Conservation (phyloP, 2,329 filamentous ascomycete species). For the Neoascochyta sp. region DNA sequence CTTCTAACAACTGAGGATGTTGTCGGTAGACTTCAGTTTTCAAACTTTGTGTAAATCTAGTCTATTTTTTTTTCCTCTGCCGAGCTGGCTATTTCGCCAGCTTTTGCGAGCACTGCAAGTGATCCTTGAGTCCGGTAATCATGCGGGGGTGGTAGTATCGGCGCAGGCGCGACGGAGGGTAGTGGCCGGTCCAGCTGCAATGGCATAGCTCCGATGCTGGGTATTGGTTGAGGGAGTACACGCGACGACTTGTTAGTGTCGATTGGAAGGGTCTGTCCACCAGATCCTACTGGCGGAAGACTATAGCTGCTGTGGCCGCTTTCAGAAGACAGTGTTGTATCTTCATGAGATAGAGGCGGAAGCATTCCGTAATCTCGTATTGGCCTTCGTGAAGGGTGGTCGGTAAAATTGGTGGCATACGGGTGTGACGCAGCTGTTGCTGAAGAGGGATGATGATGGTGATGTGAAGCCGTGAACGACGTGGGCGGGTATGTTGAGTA, state of each 20-base stretch:
- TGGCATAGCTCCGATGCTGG: conserved; percentile 24
- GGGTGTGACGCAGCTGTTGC: conserved; percentile 17
- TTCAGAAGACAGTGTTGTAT: conserved; percentile 41
- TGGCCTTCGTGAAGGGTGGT: conserved; percentile 31
- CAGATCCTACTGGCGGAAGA: conserved; percentile 8
- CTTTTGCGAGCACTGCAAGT: conserved; percentile 37
- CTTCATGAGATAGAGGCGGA: conserved; percentile 38
- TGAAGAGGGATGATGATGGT: conserved; percentile 13
- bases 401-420: conserved; percentile 18
- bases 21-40: no score
- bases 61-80: conserved; percentile 29
- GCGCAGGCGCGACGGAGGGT: conserved; percentile 10
- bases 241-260: conserved; percentile 35
- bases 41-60: no score
- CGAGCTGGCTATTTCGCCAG: conserved; percentile 37
- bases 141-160: conserved; percentile 16
- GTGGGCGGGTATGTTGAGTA: conserved; percentile 15
- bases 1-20: no score
- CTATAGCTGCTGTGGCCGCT: conserved; percentile 27
- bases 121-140: conserved; percentile 35
- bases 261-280: conserved; percentile 16
- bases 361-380: conserved; percentile 27
- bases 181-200: conserved; percentile 32
- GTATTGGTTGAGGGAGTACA: conserved; percentile 38
- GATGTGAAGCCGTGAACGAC: conserved; percentile 14